Evolutionary conservation across 1,284 basidiomycete genomes (phyloP), one percentile per base, ranked within the genome.

Genomic region (Irpex sp.): DNA sequence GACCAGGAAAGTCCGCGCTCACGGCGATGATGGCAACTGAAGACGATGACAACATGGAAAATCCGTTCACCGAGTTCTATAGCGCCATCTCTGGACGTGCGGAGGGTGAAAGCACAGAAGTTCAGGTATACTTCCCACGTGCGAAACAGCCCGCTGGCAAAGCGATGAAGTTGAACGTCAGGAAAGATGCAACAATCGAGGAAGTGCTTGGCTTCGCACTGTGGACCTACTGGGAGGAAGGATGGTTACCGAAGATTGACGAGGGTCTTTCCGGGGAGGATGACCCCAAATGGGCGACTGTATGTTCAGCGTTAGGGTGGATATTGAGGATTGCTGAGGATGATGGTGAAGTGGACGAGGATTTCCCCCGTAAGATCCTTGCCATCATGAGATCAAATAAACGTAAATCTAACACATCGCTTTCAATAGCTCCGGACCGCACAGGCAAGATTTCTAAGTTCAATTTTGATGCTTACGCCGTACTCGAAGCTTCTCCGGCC

Each of bases 331-430:
- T 99, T 70, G 96, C 97, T 7, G 98, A 99, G 78, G 96, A 97
- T 67, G 97, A 99, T 80, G 98, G 98, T 18, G 97, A 99, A 81
- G 97, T 99, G 0, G 98, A 99, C 80, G 98, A 99, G 80, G 98
- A 99, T 82, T 99, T 98, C 78, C 98, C 98, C 42, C 92, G 96
- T 97, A 78, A 75, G 90, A 75, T 79, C 65, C 60, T 43, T 22
- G 13, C 3, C 54, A n/a, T 54, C 67, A 62, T 67, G 22, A 66
- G 42, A 20, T 32, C 32, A 5, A 54, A 54, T 54, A 20, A 54
- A 3, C 15, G 54, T 70, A 32, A 11, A 58, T 62, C 15, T 22
- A 6, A 2, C 45, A 6, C 10, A 32, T 18, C 13, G 62, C 18
- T 32, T 13, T 43, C n/a, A 74, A n/a, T 75, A 97, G 97, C 97